A percentile compares a stretch with the other conserved stretches of the same genome.
Evolutionary conservation across 345 rosid species (phyloP).

Genomic region (Syzygium oleosum): DNA sequence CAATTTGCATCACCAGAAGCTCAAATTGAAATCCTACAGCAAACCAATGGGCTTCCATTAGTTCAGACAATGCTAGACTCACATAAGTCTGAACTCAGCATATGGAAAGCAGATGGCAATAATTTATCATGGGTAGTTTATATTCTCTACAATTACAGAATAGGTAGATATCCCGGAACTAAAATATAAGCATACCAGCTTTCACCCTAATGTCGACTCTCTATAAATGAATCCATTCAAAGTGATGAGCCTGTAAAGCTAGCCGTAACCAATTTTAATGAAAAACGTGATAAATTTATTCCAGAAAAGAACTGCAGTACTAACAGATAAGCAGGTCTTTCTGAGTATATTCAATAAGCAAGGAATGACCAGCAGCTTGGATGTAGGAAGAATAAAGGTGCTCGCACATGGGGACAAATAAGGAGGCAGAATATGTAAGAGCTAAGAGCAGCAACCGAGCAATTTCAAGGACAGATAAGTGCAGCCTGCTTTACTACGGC

Average conservation of each 20-base stretch:
- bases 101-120: neutral
- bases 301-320: neutral
- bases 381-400: neutral
- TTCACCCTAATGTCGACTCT: neutral
- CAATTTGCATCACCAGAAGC: neutral
- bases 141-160: neutral
- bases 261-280: neutral
- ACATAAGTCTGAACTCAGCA: neutral
- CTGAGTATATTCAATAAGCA: neutral
- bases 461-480: neutral
- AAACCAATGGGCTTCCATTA: neutral
- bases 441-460: neutral
- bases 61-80: neutral
- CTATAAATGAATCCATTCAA: neutral
- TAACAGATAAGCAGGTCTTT: neutral
- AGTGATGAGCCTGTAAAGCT: neutral
- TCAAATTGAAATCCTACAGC: neutral
- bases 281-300: neutral
- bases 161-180: neutral
- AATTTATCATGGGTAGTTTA: neutral
- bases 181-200: neutral
- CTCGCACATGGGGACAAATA: neutral
- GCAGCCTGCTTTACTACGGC: neutral
- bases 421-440: neutral
- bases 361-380: neutral